Evolutionary conservation across 164 flowering plant genomes (phyloP).

Genomic region (Nelumbo lutea): DNA sequence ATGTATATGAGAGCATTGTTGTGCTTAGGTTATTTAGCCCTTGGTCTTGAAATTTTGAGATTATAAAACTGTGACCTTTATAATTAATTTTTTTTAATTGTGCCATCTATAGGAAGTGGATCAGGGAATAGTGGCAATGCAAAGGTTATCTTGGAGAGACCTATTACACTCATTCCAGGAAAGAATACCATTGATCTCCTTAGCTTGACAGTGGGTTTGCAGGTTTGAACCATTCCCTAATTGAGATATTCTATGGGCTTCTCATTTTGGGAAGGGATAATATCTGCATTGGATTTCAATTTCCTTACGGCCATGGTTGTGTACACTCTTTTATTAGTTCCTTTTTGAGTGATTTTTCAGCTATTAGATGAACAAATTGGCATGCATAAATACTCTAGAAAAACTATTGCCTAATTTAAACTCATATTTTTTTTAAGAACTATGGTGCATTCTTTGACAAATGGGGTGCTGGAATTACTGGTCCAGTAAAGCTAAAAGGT

Average conservation of each 20-base stretch:
- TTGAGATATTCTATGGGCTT: not conserved
- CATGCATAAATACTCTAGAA: not conserved
- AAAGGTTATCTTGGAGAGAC: conserved; percentile 51
- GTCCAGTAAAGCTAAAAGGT: conserved; percentile 71
- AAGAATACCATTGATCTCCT: conserved; percentile 75
- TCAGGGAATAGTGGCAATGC: conserved; percentile 43
- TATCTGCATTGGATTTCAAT: not conserved
- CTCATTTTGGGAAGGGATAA: not conserved
- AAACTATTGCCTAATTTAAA: conserved; percentile 1
- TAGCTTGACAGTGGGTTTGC: conserved; percentile 92
- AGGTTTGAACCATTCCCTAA: conserved; percentile 40
- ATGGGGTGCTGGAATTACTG: conserved; percentile 85
- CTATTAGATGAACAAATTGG: conserved; percentile 1
- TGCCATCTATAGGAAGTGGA: conserved; percentile 55
- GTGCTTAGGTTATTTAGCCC: not conserved
- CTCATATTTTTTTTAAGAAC: conserved; percentile 43
- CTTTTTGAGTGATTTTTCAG: no score
- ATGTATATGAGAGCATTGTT: not conserved
- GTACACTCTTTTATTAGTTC: not conserved
- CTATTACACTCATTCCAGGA: conserved; percentile 54
- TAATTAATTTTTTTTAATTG: not conserved
- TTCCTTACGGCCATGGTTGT: not conserved
- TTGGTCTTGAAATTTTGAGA: not conserved
- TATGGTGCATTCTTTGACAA: conserved; percentile 85
- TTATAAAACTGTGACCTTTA: not conserved